Conservation (phyloP, 345 rosid genomes). For the Bruguiera parviflora region DNA sequence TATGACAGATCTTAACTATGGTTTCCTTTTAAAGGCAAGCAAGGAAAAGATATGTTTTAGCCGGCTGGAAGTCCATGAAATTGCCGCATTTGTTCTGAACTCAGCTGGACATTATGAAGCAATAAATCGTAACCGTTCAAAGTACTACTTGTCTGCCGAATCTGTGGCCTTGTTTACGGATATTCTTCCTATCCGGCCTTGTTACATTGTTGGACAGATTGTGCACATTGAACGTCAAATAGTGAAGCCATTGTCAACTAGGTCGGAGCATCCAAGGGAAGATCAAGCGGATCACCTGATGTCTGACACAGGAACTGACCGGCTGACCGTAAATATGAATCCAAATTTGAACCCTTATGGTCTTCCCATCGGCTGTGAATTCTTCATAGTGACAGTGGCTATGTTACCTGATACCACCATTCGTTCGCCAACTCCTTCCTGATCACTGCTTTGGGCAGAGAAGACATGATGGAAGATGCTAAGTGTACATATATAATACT, state of each 20-base stretch:
- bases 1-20: neutral
- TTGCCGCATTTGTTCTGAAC: constrained; percentile 87
- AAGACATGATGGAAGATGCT: constrained; percentile 76
- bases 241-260: constrained; percentile 46
- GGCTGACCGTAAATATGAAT: constrained; percentile 49
- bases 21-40: constrained; percentile 52
- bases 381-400: constrained; percentile 89
- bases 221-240: constrained; percentile 84
- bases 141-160: constrained; percentile 82
- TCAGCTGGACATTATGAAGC: constrained; percentile 81
- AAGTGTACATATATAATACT: constrained; percentile 38
- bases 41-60: constrained; percentile 86
- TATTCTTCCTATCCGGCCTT: constrained; percentile 74
- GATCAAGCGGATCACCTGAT: constrained; percentile 40
- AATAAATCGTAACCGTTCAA: constrained; percentile 58
- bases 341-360: constrained; percentile 61
- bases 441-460: constrained; percentile 70
- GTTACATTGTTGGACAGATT: constrained; percentile 79
- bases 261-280: constrained; percentile 37
- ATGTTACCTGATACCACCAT: constrained; percentile 86
- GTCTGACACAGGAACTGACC: constrained; percentile 48
- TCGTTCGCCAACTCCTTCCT: constrained; percentile 74
- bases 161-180: constrained; percentile 90
- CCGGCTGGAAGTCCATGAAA: constrained; percentile 82
- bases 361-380: constrained; percentile 82